Evolutionary conservation across 257 asterid species (phyloP).

Genomic region (Rhazya stricta): DNA sequence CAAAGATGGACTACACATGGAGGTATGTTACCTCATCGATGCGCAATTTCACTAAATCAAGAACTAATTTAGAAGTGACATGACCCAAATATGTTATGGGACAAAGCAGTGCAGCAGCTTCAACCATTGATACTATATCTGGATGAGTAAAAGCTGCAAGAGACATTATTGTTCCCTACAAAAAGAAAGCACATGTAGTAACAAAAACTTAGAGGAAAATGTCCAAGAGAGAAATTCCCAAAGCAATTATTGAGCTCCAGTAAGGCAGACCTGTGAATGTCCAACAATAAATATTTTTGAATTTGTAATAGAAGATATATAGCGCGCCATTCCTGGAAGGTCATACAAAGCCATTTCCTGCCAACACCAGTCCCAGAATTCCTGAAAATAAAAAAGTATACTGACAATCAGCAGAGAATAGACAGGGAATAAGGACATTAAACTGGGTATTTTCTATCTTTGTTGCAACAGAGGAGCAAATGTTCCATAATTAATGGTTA

Average conservation of each 20-base stretch:
- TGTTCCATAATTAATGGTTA: not conserved
- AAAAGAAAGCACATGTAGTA: constrained; percentile 13
- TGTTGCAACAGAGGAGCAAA: not conserved
- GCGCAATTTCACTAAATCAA: constrained; percentile 60
- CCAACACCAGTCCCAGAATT: constrained; percentile 99
- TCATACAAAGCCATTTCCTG: constrained; percentile 88
- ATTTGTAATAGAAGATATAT: constrained; percentile 48
- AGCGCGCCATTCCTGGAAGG: constrained; percentile 76
- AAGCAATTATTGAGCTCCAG: not conserved
- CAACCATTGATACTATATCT: constrained; percentile 66
- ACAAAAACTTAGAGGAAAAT: not conserved
- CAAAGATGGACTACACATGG: constrained; percentile 13
- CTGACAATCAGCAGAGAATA: constrained; percentile 14
- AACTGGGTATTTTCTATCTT: not conserved
- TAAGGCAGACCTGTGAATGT: constrained; percentile 81
- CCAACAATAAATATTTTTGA: constrained; percentile 77
- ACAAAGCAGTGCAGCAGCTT: constrained; percentile 94
- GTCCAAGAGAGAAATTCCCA: not conserved
- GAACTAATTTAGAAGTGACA: constrained; percentile 59
- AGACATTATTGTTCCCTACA: constrained; percentile 94
- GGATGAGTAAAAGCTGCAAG: constrained; percentile 94
- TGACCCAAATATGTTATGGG: constrained; percentile 90
- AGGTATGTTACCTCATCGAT: constrained; percentile 64
- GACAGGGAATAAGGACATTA: constrained; percentile 7
- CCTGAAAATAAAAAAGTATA: constrained; percentile 35